Evolutionary conservation across 2,329 filamentous ascomycete genomes (phyloP), one percentile per base, ranked within the genome.

Genomic region (Aspergillus awamori): DNA sequence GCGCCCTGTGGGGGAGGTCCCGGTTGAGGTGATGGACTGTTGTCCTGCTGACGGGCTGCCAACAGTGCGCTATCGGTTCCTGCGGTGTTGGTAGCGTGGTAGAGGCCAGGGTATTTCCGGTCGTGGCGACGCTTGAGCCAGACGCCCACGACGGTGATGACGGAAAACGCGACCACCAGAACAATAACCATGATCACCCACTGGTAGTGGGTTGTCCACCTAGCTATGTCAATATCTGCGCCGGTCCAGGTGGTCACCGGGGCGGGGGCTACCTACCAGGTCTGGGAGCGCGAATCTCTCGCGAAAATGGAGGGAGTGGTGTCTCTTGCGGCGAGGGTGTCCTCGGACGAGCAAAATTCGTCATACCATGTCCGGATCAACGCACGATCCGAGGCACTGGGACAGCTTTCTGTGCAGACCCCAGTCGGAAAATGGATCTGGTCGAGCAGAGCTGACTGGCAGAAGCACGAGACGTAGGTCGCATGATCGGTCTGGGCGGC

Each of bases 121-220:
- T 92, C 81, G 76, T 93, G 89, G 66, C 89, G 88, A 60, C 87
- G 87, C 66, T 91, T 89, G 78, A 91, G 86, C 74, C 89, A 85
- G 70, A 88, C 86, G 41, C 88, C 89, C 17, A 85, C 82, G 41
- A 89, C 77, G 82, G 89, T 90, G 69, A 92, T 84, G 60, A 82
- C 81, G 13, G 83, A 78, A 63, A 96, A 90, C 57, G 82, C 88
- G 62, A 94, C 80, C 47, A 89, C 83, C 28, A 96, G 82, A 63
- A 94, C 80, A 65, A 92, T 87, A 57, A 95, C 82, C 83, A 95
- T 92, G 64, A 94, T 83, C 49, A 96, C 86, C 91, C 91, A 96
- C 79, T 87, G 84, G 81, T 86, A 92, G 75, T 94, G 91, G 28
- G 80, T 83, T 7, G 84, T 63, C 69, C 66, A 68, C 65, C 70